Evolutionary conservation across 805 yeast species (phyloP).

Genomic region (Wickerhamiella musiphila): DNA sequence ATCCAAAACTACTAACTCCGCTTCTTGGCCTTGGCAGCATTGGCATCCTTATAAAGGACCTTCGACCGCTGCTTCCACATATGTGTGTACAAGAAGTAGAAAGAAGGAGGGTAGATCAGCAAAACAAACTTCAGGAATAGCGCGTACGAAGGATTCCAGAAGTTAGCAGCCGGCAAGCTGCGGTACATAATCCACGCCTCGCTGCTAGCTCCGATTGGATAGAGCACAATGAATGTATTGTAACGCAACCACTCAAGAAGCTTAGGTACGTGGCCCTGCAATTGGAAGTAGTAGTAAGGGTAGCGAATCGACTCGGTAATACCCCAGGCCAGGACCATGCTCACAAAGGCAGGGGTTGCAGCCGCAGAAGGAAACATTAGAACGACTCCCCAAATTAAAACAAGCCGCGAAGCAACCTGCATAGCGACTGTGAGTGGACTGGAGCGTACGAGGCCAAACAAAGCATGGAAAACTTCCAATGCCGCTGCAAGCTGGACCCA

Average conservation of each 20-base stretch:
- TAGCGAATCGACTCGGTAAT: conserved; percentile 84
- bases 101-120: conserved; percentile 67
- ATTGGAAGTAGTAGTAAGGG: conserved; percentile 51
- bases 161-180: conserved; percentile 51
- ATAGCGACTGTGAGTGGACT: conserved; percentile 70
- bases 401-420: conserved; percentile 73
- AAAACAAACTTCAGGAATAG: conserved; percentile 39
- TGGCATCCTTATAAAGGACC: conserved; percentile 25
- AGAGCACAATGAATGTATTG: conserved; percentile 62
- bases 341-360: conserved; percentile 33
- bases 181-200: conserved; percentile 56
- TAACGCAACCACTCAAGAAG: conserved; percentile 59
- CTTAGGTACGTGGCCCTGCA: conserved; percentile 41
- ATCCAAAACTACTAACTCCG: background rate
- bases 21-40: conserved; percentile 3
- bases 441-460: conserved; percentile 65
- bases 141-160: conserved; percentile 30
- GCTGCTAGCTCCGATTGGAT: conserved; percentile 84
- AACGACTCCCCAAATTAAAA: conserved; percentile 71
- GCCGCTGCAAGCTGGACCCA: conserved; percentile 63
- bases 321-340: conserved; percentile 77
- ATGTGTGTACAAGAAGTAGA: conserved; percentile 66
- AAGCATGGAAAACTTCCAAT: conserved; percentile 64
- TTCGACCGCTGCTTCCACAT: conserved; percentile 80
- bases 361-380: conserved; percentile 60